Conservation (phyloP, 2,329 filamentous ascomycete genomes). For the Akanthomyces muscarius region DNA sequence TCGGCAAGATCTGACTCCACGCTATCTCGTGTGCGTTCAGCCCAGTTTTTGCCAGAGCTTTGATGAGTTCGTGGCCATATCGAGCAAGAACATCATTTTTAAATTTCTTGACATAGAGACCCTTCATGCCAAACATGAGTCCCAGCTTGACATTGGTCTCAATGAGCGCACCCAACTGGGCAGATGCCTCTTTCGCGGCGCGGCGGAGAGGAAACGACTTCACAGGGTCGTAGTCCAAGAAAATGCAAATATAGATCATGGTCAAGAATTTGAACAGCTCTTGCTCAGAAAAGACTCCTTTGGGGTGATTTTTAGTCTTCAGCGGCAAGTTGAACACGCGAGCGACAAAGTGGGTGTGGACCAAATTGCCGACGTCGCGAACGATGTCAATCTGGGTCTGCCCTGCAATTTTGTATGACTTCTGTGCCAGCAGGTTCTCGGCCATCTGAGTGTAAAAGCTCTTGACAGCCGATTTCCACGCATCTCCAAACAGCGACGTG, state of each 20-base stretch:
- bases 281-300: slow-evolving; percentile 52
- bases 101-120: slow-evolving; percentile 48
- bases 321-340: slow-evolving; percentile 62
- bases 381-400: slow-evolving; percentile 65
- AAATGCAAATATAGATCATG: slow-evolving; percentile 61
- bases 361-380: slow-evolving; percentile 65
- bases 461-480: slow-evolving; percentile 61
- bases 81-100: slow-evolving; percentile 54
- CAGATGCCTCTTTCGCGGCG: slow-evolving; percentile 52
- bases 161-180: slow-evolving; percentile 57
- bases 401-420: slow-evolving; percentile 57
- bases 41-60: slow-evolving; percentile 60
- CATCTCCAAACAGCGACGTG: slow-evolving; percentile 55
- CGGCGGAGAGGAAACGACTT: slow-evolving; percentile 63
- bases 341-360: slow-evolving; percentile 60
- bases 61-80: slow-evolving; percentile 64
- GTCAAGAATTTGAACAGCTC: slow-evolving; percentile 60
- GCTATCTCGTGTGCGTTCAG: slow-evolving; percentile 62
- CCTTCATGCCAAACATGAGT: slow-evolving; percentile 7
- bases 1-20: slow-evolving; percentile 67
- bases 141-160: slow-evolving; percentile 59
- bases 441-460: slow-evolving; percentile 63
- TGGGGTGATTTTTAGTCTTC: slow-evolving; percentile 57
- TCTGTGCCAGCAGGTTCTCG: slow-evolving; percentile 57
- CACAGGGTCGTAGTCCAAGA: slow-evolving; percentile 61